Evolutionary conservation across 1,139 yeast genomes (phyloP), one percentile per base, ranked within the genome.

Genomic region (Insectozyma bohioensis): DNA sequence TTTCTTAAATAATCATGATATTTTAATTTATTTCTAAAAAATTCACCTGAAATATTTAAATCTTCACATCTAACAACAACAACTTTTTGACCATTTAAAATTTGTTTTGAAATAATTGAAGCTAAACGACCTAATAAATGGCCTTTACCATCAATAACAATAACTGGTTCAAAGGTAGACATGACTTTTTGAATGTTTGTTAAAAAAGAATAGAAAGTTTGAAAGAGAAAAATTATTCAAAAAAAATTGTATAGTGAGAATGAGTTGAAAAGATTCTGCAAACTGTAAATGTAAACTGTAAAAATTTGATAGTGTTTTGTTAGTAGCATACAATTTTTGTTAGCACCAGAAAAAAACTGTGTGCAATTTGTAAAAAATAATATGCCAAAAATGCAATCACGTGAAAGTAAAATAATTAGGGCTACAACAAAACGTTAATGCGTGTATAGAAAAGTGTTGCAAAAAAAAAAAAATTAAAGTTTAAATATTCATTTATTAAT

Each of bases 71-170:
- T 87, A 67, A 92, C 98, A 60, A 92, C 83, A 59, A 90, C 96
- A 66, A 92, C 80, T 76, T 88, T 86, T 80, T 94, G 97, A 59
- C 99, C 99, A 76, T 85, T 85, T 70, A 92, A 85, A 61, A 92
- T 73, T 80, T 92, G 97, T 84, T 92, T 92, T 72, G 99, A 96
- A 66, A 92, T 90, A 63, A 83, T 85, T 59, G 97, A 87, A 60
- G 98, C 98, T 71, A 92, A 87, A 81, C 99, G 97, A 75, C 99
- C 99, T 70, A 92, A 84, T 67, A 92, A 85, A 76, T 92, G 99
- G 72, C 97, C 98, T 88, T 92, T 90, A 79, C 94, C 95, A 77
- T 85, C 95, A 79, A 85, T 82, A 72, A 87, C 95, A 78, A 87
- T 86, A 78, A 87, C 95, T 75, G 94, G 90, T 78, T 86, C 94